Base-by-base conservation (phyloP, 2,329 filamentous ascomycete genomes). In the Fragosphaeria purpurea region DNA sequence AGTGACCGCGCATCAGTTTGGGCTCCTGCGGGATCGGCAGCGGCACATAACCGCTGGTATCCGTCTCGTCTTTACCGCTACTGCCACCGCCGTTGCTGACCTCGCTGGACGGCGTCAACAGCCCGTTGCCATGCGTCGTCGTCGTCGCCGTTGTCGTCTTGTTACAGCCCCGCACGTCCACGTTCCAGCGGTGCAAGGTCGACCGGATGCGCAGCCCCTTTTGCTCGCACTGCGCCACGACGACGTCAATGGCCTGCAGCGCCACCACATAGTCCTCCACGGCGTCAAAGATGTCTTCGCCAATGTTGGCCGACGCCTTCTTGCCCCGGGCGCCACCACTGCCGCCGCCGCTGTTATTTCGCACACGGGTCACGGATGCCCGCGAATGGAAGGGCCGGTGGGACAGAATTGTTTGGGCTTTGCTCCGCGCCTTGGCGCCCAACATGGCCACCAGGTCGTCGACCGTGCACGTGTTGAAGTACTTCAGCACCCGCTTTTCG, bases 191-290 rank as follows among this genome's bases (percentile, higher is more conserved):
- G 12, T 70, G 68, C 7, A 76, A 69, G 22, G 70, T 70, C 2
- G 59, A 56, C 54, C 72, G 75, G 53, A 77, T 69, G 1, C 66
- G 66, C 53, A 82, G 80, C 1, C 86, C 87, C 41, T 91, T 74
- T 3, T 70, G 67, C 61, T 91, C 85, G 61, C 90, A 95, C 56
- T 83, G 75, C 22, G 77, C 73, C 12, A 95, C 88, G 7, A 96
- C 77, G 42, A 83, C 76, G 65, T 95, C 90, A 48, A 96, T 88
- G 22, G 87, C 87, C 56, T 85, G 77, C 58, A 93, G 90, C 0
- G 86, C 86, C 13, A 76, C 76, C 68, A 86, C 83, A 75, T 94
- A 95, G 31, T 86, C 79, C 73, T 82, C 56, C 65, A 77, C 66
- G 3, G 70, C 67, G 12, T 74, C 69, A 4, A 76, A 76, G 8